Evolutionary conservation across 177 flowering plant species (phyloP).

Genomic region (Tripterygium wilfordii): DNA sequence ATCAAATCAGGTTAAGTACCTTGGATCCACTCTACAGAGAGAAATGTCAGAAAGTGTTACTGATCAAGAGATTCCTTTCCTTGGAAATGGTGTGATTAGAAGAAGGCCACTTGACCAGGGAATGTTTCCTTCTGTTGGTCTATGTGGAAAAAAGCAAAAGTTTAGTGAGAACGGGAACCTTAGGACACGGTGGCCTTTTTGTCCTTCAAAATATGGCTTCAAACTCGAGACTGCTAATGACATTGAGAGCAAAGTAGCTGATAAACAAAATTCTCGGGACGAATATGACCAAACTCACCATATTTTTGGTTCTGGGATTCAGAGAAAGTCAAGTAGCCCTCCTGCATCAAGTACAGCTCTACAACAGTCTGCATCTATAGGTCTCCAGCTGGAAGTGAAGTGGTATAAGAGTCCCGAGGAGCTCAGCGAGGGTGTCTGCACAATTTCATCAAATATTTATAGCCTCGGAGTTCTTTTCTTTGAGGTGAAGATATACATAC

Average conservation of each 20-base stretch:
- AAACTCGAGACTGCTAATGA: conserved; percentile 2
- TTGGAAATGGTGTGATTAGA: conserved; percentile 1
- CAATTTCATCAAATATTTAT: conserved; percentile 29
- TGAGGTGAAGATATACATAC: conserved; percentile 28
- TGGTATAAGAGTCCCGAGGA: conserved; percentile 35
- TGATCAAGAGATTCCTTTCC: neutral
- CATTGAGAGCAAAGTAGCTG: neutral
- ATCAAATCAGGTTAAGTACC: conserved; percentile 17
- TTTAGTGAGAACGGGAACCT: conserved; percentile 3
- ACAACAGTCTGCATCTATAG: conserved; percentile 6
- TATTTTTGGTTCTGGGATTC: neutral
- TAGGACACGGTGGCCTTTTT: conserved; percentile 1
- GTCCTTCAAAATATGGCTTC: neutral
- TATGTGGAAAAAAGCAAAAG: conserved; percentile 14
- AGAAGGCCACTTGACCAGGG: conserved; percentile 20
- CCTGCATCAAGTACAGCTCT: neutral
- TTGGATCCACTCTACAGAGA: conserved; percentile 14
- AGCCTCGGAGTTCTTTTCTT: conserved; percentile 38
- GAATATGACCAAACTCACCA: neutral
- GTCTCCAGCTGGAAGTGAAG: conserved; percentile 18
- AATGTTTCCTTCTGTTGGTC: no score
- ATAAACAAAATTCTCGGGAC: neutral
- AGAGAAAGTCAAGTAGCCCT: no score
- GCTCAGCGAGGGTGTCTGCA: conserved; percentile 10
- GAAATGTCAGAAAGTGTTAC: no score